Evolutionary conservation across 225 moss, liverwort and hornwort species (phyloP), one percentile per base, ranked within the genome.

Genomic region (Asterella californica): DNA sequence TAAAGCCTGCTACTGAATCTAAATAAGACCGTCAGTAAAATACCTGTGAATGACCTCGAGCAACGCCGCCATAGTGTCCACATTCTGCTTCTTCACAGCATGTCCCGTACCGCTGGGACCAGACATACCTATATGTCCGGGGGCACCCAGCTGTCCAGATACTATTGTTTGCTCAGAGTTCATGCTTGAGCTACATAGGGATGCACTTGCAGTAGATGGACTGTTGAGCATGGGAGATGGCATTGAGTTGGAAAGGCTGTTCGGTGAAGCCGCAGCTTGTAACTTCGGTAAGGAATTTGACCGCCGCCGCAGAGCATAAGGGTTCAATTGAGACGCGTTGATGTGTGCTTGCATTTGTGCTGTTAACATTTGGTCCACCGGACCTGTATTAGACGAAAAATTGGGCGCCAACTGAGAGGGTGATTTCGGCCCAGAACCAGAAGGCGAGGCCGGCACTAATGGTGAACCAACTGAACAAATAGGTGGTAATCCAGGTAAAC

Each of bases 41-140:
- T 86, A 96, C 96, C 96, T 91, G 85, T 86, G 96, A 73, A 90
- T 89, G 66, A 86, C 79, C 27, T 88, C 81, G 75, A 91, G 82
- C 83, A 96, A 75, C 79, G 87, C 88, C 24, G 80, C 45, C 84
- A 87, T 42, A n/a, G 45, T 64, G 33, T 92, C 92, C 73, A 84
- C 45, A 75, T 45, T 76, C 38, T 83, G 69, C 66, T 88, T 89
- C 80, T 89, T 90, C 54, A 75, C 85, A 46, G 87, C 85, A 79
- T 86, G 90, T 38, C 86, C 84, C 53, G 83, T 83, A 65, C 84
- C 87, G 77, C 84, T 84, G 71, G 84, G 76, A 78, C 82, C 83
- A 73, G 72, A 69, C 74, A 85, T 76, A 54, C 62, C 76, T 46
- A 72, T n/a, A 76, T 90, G 95, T 60, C 86, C 84, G 81, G 78